Percentiles rank a stretch among this genome's conserved stretches.
phyloP scores from a whole-genome alignment of 768 basidiomycete genomes.

The Lactarius vividus region DNA sequence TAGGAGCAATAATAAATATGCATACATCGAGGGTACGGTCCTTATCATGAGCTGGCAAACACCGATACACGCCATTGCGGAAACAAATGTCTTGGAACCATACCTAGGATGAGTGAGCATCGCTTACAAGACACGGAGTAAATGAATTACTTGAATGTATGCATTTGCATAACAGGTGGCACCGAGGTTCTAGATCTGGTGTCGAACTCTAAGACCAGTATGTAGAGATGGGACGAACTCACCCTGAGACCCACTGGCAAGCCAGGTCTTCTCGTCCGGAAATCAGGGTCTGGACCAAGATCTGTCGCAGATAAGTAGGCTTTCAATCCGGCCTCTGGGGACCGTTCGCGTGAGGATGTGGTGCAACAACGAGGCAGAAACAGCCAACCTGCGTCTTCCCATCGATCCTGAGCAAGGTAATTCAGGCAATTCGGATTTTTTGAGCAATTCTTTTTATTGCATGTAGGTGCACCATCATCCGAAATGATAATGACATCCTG shows the following conservation, averaged over 20 bases:
- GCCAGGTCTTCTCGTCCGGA: constrained; percentile 16
- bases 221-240: constrained; percentile 22
- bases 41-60: constrained; percentile 54
- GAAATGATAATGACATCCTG: constrained; percentile 69
- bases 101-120: constrained; percentile 49
- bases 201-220: constrained; percentile 12
- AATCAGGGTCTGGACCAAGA: constrained; percentile 22
- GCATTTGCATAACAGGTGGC: constrained; percentile 98
- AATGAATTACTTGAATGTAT: constrained; percentile 68
- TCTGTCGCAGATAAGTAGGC: constrained; percentile 28
- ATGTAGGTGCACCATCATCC: constrained; percentile 57
- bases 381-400: constrained; percentile 66
- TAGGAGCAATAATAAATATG: background rate
- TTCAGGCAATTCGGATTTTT: constrained; percentile 84
- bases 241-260: constrained; percentile 78
- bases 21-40: constrained; percentile 45
- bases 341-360: background rate
- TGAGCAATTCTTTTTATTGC: constrained; percentile 64
- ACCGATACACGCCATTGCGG: constrained; percentile 77
- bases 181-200: constrained; percentile 74
- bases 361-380: constrained; percentile 22
- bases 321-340: constrained; percentile 29
- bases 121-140: background rate
- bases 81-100: constrained; percentile 90
- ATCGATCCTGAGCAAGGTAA: constrained; percentile 78